These are phyloP conservation scores for Metschnikowia proteae DNA, from an alignment of 805 yeast species.

Conservation along the genomic window DNA sequence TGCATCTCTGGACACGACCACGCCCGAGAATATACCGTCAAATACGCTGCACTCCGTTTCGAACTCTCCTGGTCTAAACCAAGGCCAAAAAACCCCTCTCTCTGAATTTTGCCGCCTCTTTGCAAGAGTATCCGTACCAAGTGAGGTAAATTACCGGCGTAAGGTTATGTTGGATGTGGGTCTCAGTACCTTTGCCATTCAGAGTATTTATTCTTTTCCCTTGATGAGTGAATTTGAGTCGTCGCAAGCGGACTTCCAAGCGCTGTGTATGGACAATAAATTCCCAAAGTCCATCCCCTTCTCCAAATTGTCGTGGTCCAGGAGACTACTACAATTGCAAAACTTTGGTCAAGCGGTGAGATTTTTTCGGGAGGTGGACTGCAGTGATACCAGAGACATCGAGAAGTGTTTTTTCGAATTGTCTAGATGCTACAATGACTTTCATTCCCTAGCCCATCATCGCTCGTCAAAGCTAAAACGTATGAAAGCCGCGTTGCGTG, in stretches of 20 bases:
- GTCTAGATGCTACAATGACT: constrained; percentile 15
- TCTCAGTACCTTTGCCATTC: constrained; percentile 3
- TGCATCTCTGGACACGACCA: neutral
- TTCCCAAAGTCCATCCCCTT: constrained; percentile 1
- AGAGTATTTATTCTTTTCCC: constrained; percentile 6
- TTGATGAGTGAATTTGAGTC: neutral
- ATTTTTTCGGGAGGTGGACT: constrained; percentile 6
- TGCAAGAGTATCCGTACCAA: neutral
- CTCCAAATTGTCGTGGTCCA: constrained; percentile 11
- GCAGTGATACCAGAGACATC: constrained; percentile 1
- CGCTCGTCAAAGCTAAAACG: constrained; percentile 4
- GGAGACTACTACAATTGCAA: constrained; percentile 13
- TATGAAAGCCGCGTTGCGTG: constrained; percentile 4
- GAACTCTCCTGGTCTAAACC: neutral
- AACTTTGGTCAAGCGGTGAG: constrained; percentile 8
- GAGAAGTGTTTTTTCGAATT: constrained; percentile 15
- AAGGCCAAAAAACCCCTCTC: neutral
- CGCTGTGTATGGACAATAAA: neutral
- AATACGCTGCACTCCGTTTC: neutral
- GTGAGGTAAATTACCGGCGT: neutral
- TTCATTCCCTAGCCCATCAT: constrained; percentile 6
- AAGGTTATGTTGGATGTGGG: neutral
- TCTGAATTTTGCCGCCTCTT: neutral
- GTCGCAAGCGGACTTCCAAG: neutral
- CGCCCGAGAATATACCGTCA: neutral